These are phyloP conservation scores for Cladophialophora bantiana DNA, from an alignment of 2,329 filamentous ascomycete species.

Conservation along the genomic window DNA sequence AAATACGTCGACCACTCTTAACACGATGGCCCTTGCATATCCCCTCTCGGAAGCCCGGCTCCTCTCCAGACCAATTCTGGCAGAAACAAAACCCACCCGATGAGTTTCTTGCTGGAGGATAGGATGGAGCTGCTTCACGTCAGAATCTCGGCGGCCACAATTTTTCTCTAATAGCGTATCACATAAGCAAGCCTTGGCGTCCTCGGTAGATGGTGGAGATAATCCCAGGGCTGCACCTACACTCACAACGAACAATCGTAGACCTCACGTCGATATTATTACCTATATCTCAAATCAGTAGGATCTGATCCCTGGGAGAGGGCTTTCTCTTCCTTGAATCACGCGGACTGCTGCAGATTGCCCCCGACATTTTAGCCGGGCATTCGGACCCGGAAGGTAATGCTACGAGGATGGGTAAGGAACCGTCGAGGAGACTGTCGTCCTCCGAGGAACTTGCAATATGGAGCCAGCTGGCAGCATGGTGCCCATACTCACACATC, in stretches of 20 bases:
- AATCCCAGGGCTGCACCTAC: too few relatives aligned
- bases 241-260: too few relatives aligned
- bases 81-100: not conserved
- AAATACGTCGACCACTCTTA: not conserved
- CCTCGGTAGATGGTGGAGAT: too few relatives aligned
- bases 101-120: not conserved
- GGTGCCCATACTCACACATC: not conserved
- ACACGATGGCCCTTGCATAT: conserved; percentile 8
- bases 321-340: too few relatives aligned
- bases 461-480: too few relatives aligned
- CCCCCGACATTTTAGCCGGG: not conserved
- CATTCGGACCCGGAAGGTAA: not conserved
- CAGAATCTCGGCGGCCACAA: not conserved
- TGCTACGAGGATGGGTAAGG: not conserved
- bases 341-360: too few relatives aligned
- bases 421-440: not conserved
- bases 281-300: too few relatives aligned
- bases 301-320: too few relatives aligned
- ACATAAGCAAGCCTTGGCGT: too few relatives aligned
- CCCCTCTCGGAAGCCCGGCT: not conserved
- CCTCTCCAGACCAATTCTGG: not conserved
- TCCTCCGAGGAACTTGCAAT: not conserved
- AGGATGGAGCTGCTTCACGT: not conserved
- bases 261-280: too few relatives aligned
- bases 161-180: not conserved